Evolutionary conservation across 2,329 filamentous ascomycete genomes (phyloP), one percentile per base, ranked within the genome.

Genomic region (Trichoderma sp.): DNA sequence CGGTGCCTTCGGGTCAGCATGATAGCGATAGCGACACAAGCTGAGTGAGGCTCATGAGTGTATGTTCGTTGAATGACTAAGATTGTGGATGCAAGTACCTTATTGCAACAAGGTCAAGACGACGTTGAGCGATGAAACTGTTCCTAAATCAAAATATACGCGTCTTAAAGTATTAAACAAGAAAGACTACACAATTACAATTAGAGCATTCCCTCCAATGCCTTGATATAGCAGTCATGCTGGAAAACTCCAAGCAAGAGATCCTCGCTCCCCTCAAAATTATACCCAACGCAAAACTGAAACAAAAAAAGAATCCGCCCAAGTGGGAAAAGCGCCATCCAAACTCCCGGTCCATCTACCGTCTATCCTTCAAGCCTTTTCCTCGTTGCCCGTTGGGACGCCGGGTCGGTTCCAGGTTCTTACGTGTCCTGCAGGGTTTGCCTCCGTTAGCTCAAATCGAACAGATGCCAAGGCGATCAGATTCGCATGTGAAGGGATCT

Each of bases 401-500:
- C 73, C 73, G 11, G 91, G 91, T 71, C 91, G 85, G 73, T 89
- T 86, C 91, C 91, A 94, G 37, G 91, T 92, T 70, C 89, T 87
- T 71, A 94, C 86, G 77, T 94, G 91, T 46, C 91, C 91, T 93
- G 77, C 60, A 71, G 61, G 59, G 70, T 55, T 61, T 63, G 70
- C 64, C 69, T 73, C 74, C 64, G 73, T 69, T 71, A 34, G 34
- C 60, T 51, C 46, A 49, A 68, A 51, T 56, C 34, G 46, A 39
- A 34, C 32, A 14, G 16, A 21, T 34, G 10, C 49, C 5, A 26
- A 43, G 4, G 21, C 11, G 28, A 54, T 54, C 60, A 54, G 32
- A 65, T 56, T 54, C n/a, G 54, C 32, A 56, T 39, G 39, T 49
- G 28, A 59, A 56, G 54, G 26, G 28, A 43, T 39, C 90, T 79